Base-by-base conservation (phyloP, 148 eudicot species). In the Silene latifolia region DNA sequence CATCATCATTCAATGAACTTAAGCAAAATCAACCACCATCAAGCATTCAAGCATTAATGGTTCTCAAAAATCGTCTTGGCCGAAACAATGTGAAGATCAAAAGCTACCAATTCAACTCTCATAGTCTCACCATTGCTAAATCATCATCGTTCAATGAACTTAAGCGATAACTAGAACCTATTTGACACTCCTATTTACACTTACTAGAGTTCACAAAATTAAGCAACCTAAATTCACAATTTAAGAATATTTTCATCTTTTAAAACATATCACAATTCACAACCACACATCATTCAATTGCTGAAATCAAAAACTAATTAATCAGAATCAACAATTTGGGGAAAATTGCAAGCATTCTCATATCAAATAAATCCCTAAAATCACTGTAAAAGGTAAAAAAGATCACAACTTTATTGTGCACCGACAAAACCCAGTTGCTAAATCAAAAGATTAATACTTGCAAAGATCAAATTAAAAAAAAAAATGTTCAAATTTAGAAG, bases 381-480 rank as follows among this genome's bases (percentile, higher is more conserved):
- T 35, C 6, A 35, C 12, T 39, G 51, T 42, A 8, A 19, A 8
- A 24, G 12, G 5, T 0, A 32, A 39, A 73, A 60, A 60, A 29
- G n/a, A 44, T 39, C 35, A 25, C 54, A 44, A 73, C 74, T 72
- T 72, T 42, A 8, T 32, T 32, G 56, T 57, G 11, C 19, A 54
- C 64, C 48, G 8, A 72, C 75, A 20, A 73, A 73, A 59, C 56
- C 67, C 64, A 32, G 20, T 39, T 19, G 6, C 51, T 53, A 48
- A 18, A 23, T 23, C n/a, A 24, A 53, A 32, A 18, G 46, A 57
- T 57, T 60, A 63, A 72, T 27, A 39, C 35, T 24, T 15, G 3
- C 5, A 72, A 3, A 39, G 2, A 20, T 20, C 5, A 74, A 74
- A 23, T 42, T 35, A 61, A 42, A 7, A 44, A 12, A n/a, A 5